phyloP scores from a whole-genome alignment of 305 asterid species.

The Solanum hybrid region DNA sequence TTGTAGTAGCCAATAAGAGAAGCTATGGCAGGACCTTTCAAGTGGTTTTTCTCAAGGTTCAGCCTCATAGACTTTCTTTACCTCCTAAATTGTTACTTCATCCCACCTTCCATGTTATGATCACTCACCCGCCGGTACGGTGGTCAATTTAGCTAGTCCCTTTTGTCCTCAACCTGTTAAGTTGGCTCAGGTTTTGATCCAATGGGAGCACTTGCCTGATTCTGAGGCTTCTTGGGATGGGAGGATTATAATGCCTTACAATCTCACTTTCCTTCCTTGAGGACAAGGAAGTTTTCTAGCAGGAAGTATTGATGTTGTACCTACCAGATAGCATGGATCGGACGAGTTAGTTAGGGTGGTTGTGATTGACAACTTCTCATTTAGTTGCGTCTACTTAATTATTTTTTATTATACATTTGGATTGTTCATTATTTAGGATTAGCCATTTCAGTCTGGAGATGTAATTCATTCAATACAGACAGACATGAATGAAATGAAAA shows the following conservation, averaged over 20 bases:
- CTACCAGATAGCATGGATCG: neutral
- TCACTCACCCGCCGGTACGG: neutral
- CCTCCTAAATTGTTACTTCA: neutral
- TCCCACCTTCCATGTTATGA: neutral
- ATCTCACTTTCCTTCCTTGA: neutral
- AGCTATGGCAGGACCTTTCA: neutral
- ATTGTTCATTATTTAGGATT: neutral
- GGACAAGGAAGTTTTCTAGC: neutral
- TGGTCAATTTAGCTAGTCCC: neutral
- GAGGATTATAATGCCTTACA: neutral
- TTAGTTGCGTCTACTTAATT: neutral
- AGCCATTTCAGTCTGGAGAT: neutral
- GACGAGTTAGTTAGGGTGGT: neutral
- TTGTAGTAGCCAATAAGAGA: neutral
- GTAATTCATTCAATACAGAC: neutral
- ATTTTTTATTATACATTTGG: neutral
- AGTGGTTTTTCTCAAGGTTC: neutral
- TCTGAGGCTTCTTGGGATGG: neutral
- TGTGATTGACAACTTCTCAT: neutral
- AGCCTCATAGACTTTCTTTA: neutral
- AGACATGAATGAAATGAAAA: neutral
- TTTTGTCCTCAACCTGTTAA: neutral
- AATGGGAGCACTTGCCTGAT: neutral
- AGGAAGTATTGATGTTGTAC: neutral
- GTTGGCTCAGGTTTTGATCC: no score